Evolutionary conservation across 306 rosid genomes (phyloP).

Genomic region (Vicia villosa): DNA sequence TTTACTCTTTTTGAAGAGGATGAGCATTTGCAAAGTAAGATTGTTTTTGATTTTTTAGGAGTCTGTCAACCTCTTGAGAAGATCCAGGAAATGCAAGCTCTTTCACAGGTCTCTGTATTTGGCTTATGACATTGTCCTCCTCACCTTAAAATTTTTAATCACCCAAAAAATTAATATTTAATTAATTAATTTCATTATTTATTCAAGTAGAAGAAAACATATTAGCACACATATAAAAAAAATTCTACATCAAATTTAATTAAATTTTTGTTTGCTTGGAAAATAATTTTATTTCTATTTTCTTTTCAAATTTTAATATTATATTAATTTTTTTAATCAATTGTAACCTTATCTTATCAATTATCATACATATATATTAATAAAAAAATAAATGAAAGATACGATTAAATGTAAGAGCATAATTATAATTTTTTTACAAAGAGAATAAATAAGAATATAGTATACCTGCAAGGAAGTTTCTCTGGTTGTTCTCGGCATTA

Average conservation of each 20-base stretch:
- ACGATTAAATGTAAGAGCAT: too few species aligned
- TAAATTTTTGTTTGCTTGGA: too few species aligned
- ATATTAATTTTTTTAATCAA: too few species aligned
- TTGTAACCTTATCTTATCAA: too few species aligned
- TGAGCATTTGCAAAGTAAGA: constrained; percentile 35
- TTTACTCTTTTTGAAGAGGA: background rate
- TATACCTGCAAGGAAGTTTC: constrained; percentile 56
- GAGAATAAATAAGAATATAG: background rate
- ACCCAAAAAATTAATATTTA: background rate
- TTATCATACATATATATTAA: too few species aligned
- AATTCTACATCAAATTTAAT: constrained; percentile 18
- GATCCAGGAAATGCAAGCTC: constrained; percentile 37
- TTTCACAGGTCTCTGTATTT: constrained; percentile 34
- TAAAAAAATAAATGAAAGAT: too few species aligned
- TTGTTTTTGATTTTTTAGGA: constrained; percentile 30
- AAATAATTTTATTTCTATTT: too few species aligned
- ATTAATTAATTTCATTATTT: background rate
- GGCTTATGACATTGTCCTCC: constrained; percentile 44
- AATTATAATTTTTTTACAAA: too few species aligned
- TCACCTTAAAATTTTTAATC: constrained; percentile 33
- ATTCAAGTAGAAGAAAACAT: background rate
- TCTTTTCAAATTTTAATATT: too few species aligned
- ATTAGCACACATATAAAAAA: constrained; percentile 42
- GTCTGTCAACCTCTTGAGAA: constrained; percentile 32
- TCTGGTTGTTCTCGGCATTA: constrained; percentile 44